phyloP scores from a whole-genome alignment of 2,329 filamentous ascomycete genomes.

The Trichoderma polysporum region DNA sequence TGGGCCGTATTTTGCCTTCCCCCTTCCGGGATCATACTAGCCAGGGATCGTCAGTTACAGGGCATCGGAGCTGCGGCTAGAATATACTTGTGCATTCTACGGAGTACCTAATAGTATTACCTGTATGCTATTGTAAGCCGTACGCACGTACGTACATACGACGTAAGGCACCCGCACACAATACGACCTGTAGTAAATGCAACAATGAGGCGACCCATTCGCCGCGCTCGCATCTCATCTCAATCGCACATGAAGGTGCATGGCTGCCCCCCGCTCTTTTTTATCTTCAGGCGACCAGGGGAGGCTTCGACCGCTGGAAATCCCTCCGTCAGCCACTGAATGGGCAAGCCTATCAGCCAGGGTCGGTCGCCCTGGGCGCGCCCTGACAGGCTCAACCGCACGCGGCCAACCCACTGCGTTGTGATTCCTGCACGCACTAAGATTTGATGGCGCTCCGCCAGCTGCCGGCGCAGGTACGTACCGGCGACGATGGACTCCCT shows the following conservation, averaged over 20 bases:
- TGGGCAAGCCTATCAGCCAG: conserved; percentile 1
- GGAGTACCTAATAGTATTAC: neutral
- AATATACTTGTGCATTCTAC: too few relatives aligned
- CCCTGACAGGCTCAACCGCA: neutral
- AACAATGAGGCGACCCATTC: neutral
- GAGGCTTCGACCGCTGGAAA: conserved; percentile 13
- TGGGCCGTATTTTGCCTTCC: neutral
- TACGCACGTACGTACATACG: too few relatives aligned
- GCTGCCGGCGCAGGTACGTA: conserved; percentile 7
- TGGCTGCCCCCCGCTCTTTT: neutral
- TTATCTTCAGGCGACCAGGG: conserved; percentile 2
- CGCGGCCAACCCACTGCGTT: neutral
- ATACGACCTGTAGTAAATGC: neutral
- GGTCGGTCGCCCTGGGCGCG: neutral
- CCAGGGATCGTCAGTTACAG: neutral
- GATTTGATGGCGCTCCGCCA: conserved; percentile 1
- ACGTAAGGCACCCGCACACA: neutral
- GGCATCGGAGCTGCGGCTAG: neutral
- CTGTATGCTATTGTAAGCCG: too few relatives aligned
- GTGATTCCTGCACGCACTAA: conserved; percentile 6
- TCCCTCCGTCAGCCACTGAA: neutral
- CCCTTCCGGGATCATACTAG: too few relatives aligned
- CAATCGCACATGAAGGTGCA: conserved; percentile 1
- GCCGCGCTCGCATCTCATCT: neutral
- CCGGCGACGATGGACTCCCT: neutral